Evolutionary conservation across 768 basidiomycete genomes (phyloP).

Genomic region (Kondoa subrosea): DNA sequence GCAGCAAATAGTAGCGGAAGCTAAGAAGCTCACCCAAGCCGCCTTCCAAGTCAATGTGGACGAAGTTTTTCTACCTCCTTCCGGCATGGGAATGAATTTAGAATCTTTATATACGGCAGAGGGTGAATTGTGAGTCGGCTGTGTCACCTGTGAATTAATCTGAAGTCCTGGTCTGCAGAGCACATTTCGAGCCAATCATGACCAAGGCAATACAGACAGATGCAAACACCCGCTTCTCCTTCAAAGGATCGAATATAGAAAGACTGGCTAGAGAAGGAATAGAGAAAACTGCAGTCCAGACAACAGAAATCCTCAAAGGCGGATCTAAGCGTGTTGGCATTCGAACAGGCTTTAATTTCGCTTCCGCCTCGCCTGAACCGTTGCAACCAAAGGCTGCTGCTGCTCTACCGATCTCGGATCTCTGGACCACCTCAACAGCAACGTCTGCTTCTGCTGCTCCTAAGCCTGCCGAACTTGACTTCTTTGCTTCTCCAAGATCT

Average conservation of each 20-base stretch:
- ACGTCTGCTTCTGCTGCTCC: background rate
- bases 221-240: background rate
- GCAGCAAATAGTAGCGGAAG: slow-evolving; percentile 7
- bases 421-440: no score
- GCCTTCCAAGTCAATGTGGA: background rate
- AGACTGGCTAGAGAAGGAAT: background rate
- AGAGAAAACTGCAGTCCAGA: background rate
- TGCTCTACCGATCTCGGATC: no score
- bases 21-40: slow-evolving; percentile 5
- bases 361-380: no score
- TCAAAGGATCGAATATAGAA: background rate
- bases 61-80: slow-evolving; percentile 4
- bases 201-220: background rate
- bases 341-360: background rate
- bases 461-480: background rate
- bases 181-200: background rate
- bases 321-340: background rate
- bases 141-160: background rate
- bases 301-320: slow-evolving; percentile 4
- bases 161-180: background rate
- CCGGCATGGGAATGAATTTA: background rate
- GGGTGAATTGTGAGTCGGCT: background rate
- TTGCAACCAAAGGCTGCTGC: no score
- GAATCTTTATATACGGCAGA: background rate
- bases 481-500: background rate